phyloP scores from a whole-genome alignment of 2,329 filamentous ascomycete genomes.

The Colletotrichum phormii region DNA sequence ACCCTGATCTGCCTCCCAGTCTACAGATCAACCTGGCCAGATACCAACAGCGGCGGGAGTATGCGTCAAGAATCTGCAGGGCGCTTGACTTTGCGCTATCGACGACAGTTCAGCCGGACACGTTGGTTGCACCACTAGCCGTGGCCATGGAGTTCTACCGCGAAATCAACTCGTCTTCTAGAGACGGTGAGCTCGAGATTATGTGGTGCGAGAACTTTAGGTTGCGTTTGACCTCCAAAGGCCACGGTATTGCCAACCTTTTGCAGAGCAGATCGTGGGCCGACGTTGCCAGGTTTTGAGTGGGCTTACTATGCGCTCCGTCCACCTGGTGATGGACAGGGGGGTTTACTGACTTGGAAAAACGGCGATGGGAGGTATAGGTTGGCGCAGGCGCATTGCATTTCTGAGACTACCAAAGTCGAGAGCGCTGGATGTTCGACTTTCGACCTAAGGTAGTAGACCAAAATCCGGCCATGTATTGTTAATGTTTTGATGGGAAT shows the following conservation, averaged over 20 bases:
- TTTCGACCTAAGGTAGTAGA: neutral
- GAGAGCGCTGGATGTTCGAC: neutral
- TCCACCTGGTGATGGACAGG: neutral
- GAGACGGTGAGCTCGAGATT: conserved; percentile 57
- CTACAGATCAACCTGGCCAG: conserved; percentile 54
- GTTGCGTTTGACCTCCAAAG: conserved; percentile 51
- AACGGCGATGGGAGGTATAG: neutral
- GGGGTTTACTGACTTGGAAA: neutral
- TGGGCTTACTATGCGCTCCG: neutral
- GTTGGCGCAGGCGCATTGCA: conserved; percentile 2
- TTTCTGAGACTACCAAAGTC: neutral
- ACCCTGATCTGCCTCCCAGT: conserved; percentile 51
- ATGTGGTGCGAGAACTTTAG: conserved; percentile 61
- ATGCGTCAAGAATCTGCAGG: conserved; percentile 63
- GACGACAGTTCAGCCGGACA: conserved; percentile 58
- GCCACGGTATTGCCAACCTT: conserved; percentile 53
- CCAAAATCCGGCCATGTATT: neutral
- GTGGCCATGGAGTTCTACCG: conserved; percentile 57
- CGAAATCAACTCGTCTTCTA: conserved; percentile 50
- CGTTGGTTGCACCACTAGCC: conserved; percentile 56
- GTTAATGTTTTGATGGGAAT: neutral
- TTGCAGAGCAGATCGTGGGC: conserved; percentile 53
- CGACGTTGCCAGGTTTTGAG: conserved; percentile 42
- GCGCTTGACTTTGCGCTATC: conserved; percentile 60
- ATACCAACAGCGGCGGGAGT: conserved; percentile 57